Evolutionary conservation across 169 alveolate genomes (phyloP).

Genomic region (Cyclospora cayetanensis): DNA sequence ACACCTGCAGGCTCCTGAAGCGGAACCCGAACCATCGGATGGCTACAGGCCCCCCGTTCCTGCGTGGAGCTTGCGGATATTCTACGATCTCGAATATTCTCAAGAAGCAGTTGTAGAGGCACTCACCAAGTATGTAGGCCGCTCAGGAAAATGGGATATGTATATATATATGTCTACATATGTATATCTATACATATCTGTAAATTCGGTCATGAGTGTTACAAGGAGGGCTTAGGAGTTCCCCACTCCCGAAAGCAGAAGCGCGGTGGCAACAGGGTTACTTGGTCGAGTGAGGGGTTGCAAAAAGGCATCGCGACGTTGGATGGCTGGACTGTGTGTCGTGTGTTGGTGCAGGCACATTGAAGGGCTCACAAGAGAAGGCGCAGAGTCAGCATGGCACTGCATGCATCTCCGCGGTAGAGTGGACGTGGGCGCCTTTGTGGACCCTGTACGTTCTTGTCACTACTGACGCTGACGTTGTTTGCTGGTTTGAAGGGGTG

Average conservation of each 20-base stretch:
- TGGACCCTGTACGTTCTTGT: not conserved
- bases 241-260: no score
- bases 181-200: no score
- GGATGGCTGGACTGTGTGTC: not conserved
- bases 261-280: no score
- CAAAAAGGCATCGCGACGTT: no score
- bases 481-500: not conserved
- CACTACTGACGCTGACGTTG: not conserved
- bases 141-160: no score
- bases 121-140: no score
- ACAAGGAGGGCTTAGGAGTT: no score
- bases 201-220: no score
- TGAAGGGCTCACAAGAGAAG: not conserved
- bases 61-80: not conserved
- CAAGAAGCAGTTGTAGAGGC: not conserved
- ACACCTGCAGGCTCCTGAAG: not conserved
- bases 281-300: no score
- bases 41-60: not conserved
- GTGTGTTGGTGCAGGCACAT: slow-evolving; percentile 15
- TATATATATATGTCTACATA: no score
- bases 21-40: not conserved
- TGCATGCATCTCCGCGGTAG: not conserved
- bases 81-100: not conserved
- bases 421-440: not conserved
- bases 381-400: not conserved